Evolutionary conservation across 352 stramenopile species (phyloP), one percentile per base, ranked within the genome.

Genomic region (Phytophthora sansomeana): DNA sequence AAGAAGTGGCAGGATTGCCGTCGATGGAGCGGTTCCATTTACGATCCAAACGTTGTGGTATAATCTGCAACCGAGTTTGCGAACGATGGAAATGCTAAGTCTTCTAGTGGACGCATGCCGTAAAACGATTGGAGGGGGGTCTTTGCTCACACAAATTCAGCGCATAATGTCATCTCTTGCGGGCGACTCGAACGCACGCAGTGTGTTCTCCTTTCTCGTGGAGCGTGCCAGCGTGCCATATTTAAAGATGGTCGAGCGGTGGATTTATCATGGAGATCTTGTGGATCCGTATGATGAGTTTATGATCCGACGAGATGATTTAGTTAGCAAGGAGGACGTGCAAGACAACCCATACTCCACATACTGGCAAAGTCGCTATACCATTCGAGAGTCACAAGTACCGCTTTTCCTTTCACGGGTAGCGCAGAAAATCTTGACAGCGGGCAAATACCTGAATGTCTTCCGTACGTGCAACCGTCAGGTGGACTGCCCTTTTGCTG

Each of bases 1-100:
- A 69, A 85, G 87, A 38, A 60, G 48, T 30, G 1, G 6, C 16
- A 9, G 51, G 19, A 29, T 51, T 14, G 49, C 24, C 52, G 28
- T 56, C 28, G 38, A 67, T 47, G 24, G 59, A 63, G 51, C 46
- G 60, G 53, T 36, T 11, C 30, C 58, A 21, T 87, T 97, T 35
- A 97, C 87, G 2, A 83, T 98, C 29, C 96, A 97, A 41, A 95
- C 96, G 54, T 72, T 99, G 19, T 97, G 95, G 86, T 97, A 97
- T 61, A 90, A 97, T 43, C 75, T 98, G 8, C 93, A 98, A 55
- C 92, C 93, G 13, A 96, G 90, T 32, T 77, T 98, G 19, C 77
- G 92, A 26, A 98, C 93, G 6, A 95, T 99, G 81, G 83, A 97
- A 35, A 94, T 98, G 68, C 74, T 99, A 21, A 90, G 87, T 57